Evolutionary conservation across 108 stramenopile species (phyloP), one percentile per base, ranked within the genome.

Genomic region (Cyclotella sp.): DNA sequence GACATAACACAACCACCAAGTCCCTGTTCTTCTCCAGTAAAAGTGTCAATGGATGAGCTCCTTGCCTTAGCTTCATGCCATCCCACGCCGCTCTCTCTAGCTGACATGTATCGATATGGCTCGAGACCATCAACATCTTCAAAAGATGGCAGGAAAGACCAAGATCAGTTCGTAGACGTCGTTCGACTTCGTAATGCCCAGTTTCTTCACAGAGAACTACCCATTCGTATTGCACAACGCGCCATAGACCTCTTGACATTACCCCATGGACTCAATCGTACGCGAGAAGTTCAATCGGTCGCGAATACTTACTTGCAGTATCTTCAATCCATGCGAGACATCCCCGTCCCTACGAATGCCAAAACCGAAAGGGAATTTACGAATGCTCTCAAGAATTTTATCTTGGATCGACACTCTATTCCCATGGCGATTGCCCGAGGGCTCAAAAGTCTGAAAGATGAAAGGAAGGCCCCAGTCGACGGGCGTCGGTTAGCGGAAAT

Each of bases 201-300:
- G 72, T 98, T 96, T 76, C 75, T 97, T 41, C 93, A 97, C 62
- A 73, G 69, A 57, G 94, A 95, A 84, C 86, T 98, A 9, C 96
- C 96, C 26, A 88, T 97, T 18, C 93, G 97, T 9, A 84, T 96
- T 43, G 97, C 97, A 10, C 95, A 97, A 84, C 92, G 95, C 5
- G 93, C 93, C 44, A 76, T 89, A 29, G 97, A 97, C 74, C 82
- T 97, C 18, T 68, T 93, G 19, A 90, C 90, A 8, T 61, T 96
- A 29, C 97, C 97, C 12, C 88, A 91, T 71, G 95, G 93, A 11
- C 78, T 96, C 16, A 75, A 80, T 57, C 72, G 87, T 9, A 85
- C 89, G 11, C 45, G 63, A 13, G 83, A 89, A 42, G 88, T 98
- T 5, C 87, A 85, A 53, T 75, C 87, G 43, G 87, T 97, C 21